Evolutionary conservation across 176 grass and related monocot species (phyloP).

Genomic region (Ampelocalamus luodianensis): DNA sequence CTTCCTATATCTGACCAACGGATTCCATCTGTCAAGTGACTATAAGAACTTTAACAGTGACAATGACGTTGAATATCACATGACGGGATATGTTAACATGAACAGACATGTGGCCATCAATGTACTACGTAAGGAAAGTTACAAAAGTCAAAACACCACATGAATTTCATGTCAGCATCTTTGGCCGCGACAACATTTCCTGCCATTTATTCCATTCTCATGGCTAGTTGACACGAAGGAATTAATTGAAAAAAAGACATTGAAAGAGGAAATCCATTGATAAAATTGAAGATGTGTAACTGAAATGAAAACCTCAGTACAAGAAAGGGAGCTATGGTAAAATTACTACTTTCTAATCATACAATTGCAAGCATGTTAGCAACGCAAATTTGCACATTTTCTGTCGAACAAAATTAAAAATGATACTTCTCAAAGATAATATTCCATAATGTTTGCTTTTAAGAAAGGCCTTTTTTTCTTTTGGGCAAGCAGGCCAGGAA

Average conservation of each 20-base stretch:
- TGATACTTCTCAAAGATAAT: background rate
- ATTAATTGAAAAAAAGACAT: background rate
- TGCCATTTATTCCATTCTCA: background rate
- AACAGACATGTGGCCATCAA: background rate
- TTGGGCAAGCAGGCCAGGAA: background rate
- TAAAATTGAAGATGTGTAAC: slow-evolving; percentile 12
- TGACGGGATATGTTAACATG: background rate
- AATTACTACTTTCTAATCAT: background rate
- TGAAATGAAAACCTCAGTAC: background rate
- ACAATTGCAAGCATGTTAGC: background rate
- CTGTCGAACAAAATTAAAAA: background rate
- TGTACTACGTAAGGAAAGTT: background rate
- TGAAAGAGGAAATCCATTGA: background rate
- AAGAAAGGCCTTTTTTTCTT: background rate
- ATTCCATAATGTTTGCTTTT: background rate
- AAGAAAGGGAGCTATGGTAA: background rate
- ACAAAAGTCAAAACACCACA: background rate
- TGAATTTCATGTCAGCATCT: background rate
- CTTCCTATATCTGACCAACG: background rate
- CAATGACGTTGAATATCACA: background rate
- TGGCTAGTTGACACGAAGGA: background rate
- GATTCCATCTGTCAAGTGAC: background rate
- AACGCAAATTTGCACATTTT: background rate
- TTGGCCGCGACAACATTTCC: background rate
- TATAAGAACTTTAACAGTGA: background rate